Evolutionary conservation across 1,284 basidiomycete species (phyloP), one percentile per base, ranked within the genome.

Genomic region (Leccinum huronense): DNA sequence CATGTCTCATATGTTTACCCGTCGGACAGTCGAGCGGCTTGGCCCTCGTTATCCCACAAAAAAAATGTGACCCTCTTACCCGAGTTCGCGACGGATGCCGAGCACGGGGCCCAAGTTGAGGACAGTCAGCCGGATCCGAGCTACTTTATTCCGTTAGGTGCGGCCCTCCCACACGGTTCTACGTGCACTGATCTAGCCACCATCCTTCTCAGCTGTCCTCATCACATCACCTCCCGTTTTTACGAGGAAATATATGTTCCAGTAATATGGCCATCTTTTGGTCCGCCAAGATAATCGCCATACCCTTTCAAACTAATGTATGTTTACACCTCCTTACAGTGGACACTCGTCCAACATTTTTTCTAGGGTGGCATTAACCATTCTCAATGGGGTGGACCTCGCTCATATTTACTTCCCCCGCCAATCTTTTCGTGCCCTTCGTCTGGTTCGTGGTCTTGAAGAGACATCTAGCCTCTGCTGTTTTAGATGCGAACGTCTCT

Each of bases 241-340:
- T 71, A 19, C 64, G 70, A n/a, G 71, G 70, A 2, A 73, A 71
- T 30, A 58, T 71, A 34, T 71, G 70, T 10, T 72, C 70, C 19
- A 63, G 73, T 14, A 72, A 58, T 57, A 60, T 56, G 61, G 68
- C 70, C n/a, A 55, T 71, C n/a, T 71, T 71, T 61, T 73, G 58
- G 69, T 71, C 71, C 36, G 66, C 70, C 5, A 59, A 71, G 70
- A 7, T 71, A 14, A 38, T 71, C 14, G 60, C 62, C 27, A 69
- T 71, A 70, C 70, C 70, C 31, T 68, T 71, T 56, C 70, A 71
- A 59, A 73, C 70, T 27, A 70, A 70, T 13, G 70, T 73, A 58
- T 27, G 71, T 67, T 40, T 13, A 33, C 14, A 2, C 38, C 57
- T 14, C n/a, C 11, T 48, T 13, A 3, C 9, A 3, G 1, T 13